phyloP scores from a whole-genome alignment of 2,329 filamentous ascomycete genomes.

The Aspergillus brasiliensis region DNA sequence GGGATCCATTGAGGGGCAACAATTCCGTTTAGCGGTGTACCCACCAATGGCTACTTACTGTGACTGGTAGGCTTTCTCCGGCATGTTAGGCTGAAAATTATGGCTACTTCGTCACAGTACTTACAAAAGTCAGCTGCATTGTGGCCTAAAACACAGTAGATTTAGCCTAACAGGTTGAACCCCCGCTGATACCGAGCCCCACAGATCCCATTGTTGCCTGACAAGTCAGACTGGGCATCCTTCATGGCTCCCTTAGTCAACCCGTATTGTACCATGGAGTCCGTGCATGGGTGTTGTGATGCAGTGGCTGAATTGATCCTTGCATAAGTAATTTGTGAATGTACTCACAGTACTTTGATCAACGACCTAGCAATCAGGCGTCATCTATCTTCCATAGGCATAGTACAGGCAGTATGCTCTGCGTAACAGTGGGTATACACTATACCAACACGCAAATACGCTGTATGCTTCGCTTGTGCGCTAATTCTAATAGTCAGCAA shows the following conservation, averaged over 20 bases:
- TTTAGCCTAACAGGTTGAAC: conserved; percentile 4
- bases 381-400: not conserved
- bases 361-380: not conserved
- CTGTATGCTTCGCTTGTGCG: not conserved
- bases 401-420: not conserved
- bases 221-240: not conserved
- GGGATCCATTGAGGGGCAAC: conserved; percentile 12
- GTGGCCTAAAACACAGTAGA: conserved; percentile 5
- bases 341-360: not conserved
- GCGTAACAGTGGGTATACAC: not conserved
- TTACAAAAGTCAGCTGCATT: conserved; percentile 5
- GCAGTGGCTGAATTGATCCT: not conserved
- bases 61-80: conserved; percentile 6
- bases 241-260: not conserved
- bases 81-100: conserved; percentile 17
- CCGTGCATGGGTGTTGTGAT: not conserved
- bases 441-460: not conserved
- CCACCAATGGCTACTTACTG: conserved; percentile 18
- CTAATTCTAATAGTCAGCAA: no score
- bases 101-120: not conserved
- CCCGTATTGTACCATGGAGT: not conserved
- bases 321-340: not conserved
- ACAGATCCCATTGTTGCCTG: conserved; percentile 11
- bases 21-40: conserved; percentile 1
- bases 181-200: conserved; percentile 6